These are phyloP conservation scores for Meyerozyma athensensis DNA, from an alignment of 1,139 yeast species.

Conservation along the genomic window DNA sequence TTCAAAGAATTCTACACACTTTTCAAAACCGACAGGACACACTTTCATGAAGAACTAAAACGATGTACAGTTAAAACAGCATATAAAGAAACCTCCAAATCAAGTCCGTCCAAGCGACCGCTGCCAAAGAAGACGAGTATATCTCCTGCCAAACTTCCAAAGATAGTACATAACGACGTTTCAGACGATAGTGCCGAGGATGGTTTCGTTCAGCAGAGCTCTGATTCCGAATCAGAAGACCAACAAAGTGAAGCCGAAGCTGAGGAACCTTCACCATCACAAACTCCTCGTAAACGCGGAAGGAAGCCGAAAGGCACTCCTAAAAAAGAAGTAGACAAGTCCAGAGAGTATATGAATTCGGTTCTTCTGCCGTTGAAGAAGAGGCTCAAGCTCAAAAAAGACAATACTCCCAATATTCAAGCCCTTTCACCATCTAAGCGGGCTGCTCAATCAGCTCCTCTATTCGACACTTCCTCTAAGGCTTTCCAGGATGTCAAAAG, in stretches of 20 bases:
- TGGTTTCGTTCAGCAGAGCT: neutral
- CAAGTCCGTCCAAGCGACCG: conserved; percentile 10
- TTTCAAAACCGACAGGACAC: conserved; percentile 12
- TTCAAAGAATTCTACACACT: conserved; percentile 23
- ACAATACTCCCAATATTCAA: conserved; percentile 21
- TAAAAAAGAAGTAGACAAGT: conserved; percentile 7
- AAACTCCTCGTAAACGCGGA: conserved; percentile 1
- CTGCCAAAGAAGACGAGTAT: conserved; percentile 8
- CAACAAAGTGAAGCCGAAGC: conserved; percentile 5
- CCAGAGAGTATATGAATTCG: conserved; percentile 16
- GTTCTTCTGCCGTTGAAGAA: conserved; percentile 28
- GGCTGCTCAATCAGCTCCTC: conserved; percentile 3
- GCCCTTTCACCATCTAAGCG: conserved; percentile 21
- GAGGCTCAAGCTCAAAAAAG: conserved; percentile 23
- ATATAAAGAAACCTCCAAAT: conserved; percentile 6
- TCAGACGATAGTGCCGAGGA: conserved; percentile 1
- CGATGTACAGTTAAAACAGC: conserved; percentile 4
- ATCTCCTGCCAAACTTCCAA: conserved; percentile 5
- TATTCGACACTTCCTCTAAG: conserved; percentile 26
- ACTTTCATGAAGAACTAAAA: conserved; percentile 7
- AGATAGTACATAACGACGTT: neutral
- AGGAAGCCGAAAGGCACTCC: conserved; percentile 5
- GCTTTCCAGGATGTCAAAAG: conserved; percentile 55
- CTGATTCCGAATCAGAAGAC: conserved; percentile 4
- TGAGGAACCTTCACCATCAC: neutral